Percentiles rank a stretch among this genome's conserved stretches.
Conservation (phyloP, 345 rosid species). For the Lepidium sativum region DNA sequence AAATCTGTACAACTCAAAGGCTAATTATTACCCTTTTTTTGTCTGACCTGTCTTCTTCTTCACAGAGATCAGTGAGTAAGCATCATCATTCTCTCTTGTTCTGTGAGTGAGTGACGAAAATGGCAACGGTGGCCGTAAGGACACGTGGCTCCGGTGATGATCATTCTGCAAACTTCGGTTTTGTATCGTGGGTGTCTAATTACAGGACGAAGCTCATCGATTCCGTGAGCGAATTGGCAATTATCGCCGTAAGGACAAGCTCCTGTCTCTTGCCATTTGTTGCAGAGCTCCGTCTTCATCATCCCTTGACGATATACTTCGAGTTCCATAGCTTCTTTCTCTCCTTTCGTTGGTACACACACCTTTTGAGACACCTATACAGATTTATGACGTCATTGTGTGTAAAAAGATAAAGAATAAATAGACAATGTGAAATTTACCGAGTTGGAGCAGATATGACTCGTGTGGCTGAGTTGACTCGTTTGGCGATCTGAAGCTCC, state of each 20-base stretch:
- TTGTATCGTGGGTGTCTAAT: constrained; percentile 90
- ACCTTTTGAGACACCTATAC: constrained; percentile 28
- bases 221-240: constrained; percentile 90
- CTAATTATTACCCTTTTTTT: constrained; percentile 15
- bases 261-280: constrained; percentile 97
- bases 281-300: constrained; percentile 88
- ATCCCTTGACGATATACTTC: constrained; percentile 79
- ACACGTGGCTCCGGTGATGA: constrained; percentile 54
- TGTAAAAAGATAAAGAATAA: background rate
- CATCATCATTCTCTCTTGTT: constrained; percentile 43
- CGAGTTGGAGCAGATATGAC: constrained; percentile 29
- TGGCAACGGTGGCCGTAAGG: constrained; percentile 96
- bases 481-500: constrained; percentile 22
- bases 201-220: constrained; percentile 76
- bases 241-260: constrained; percentile 62
- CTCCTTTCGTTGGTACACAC: constrained; percentile 26
- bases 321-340: constrained; percentile 46
- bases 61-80: constrained; percentile 23
- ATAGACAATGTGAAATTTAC: constrained; percentile 21
- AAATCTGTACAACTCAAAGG: constrained; percentile 24
- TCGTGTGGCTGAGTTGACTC: constrained; percentile 27
- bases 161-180: constrained; percentile 78
- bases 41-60: background rate
- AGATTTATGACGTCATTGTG: background rate
- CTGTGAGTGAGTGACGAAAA: constrained; percentile 85